phyloP scores from a whole-genome alignment of 345 rosid species.

The Gossypium sturtianum region DNA sequence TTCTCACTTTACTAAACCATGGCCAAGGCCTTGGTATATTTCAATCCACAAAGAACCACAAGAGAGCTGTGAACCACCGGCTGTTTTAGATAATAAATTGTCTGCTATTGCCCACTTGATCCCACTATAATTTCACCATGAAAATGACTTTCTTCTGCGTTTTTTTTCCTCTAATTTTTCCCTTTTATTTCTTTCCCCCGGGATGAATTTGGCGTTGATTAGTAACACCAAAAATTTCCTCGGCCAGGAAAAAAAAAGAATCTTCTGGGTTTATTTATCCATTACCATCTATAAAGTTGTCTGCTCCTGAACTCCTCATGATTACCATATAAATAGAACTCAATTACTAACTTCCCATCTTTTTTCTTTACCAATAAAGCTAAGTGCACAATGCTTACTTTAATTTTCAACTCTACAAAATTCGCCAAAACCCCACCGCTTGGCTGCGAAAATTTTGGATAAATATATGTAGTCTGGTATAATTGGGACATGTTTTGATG shows the following conservation, averaged over 20 bases:
- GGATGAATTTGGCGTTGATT: neutral
- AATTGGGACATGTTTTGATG: neutral
- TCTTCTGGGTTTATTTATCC: neutral
- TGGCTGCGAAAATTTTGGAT: neutral
- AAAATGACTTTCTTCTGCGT: neutral
- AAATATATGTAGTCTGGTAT: neutral
- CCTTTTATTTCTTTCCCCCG: neutral
- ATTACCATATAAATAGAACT: neutral
- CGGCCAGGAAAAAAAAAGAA: neutral
- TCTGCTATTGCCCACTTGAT: slow-evolving; percentile 18
- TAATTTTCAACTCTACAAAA: neutral
- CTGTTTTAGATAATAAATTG: slow-evolving; percentile 23
- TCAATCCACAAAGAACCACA: neutral
- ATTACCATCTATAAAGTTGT: slow-evolving; percentile 6
- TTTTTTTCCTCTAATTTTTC: neutral
- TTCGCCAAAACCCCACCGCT: neutral
- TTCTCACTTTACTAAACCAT: neutral
- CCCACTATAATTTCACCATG: slow-evolving; percentile 17
- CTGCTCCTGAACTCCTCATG: neutral
- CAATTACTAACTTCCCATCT: neutral
- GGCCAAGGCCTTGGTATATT: neutral
- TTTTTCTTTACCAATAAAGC: neutral
- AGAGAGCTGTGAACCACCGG: slow-evolving; percentile 19
- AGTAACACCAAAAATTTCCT: slow-evolving; percentile 26
- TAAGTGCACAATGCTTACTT: neutral